Base-by-base conservation (phyloP, 2,329 filamentous ascomycete genomes). In the Exophiala sideris region DNA sequence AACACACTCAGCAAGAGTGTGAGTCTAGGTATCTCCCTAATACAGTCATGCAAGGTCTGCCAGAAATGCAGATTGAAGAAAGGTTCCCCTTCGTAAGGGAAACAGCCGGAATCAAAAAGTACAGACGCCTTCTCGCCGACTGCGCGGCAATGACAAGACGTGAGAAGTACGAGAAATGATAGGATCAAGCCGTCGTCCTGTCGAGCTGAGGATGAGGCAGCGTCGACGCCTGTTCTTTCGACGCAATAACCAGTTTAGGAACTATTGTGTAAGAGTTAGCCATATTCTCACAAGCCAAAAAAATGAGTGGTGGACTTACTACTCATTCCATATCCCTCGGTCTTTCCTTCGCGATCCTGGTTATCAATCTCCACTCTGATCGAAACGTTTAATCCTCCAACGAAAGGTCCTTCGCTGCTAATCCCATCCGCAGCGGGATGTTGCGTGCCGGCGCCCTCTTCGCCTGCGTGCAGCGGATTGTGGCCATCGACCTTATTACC, bases 391-490 rank as follows among this genome's bases (percentile, higher is more conserved):
- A 78, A 59, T 1, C 74, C 74, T 29, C 74, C 73, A 38, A 64
- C 60, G 62, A 75, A 66, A 33, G 64, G 62, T 18, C 71, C 72
- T 6, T 64, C 60, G 50, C 59, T 67, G 57, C 64, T 70, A 42
- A 73, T 58, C 1, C 75, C 74, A 61, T 73, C 71, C 2, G 89
- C 87, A 10, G 91, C 88, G 54, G 82, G 83, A 74, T 96, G 91
- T 24, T 73, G 75, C 0, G 90, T 91, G 2, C 92, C 92, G 0
- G 89, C 89, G 44, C 80, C 75, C n/a, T 83, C 71, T 68, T 96
- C 92, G 44, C 92, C 91, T 3, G 74, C 72, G 67, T 91, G 87
- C 36, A 96, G 78, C 20, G 86, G 82, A 1, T 80, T 76, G 65
- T 91, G 88, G 1, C 85, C 85, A 72, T 91, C 77, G 54, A 29